Base-by-base conservation (phyloP, 192 early-diverging fungal genomes). In the Linnemannia hyalina region DNA sequence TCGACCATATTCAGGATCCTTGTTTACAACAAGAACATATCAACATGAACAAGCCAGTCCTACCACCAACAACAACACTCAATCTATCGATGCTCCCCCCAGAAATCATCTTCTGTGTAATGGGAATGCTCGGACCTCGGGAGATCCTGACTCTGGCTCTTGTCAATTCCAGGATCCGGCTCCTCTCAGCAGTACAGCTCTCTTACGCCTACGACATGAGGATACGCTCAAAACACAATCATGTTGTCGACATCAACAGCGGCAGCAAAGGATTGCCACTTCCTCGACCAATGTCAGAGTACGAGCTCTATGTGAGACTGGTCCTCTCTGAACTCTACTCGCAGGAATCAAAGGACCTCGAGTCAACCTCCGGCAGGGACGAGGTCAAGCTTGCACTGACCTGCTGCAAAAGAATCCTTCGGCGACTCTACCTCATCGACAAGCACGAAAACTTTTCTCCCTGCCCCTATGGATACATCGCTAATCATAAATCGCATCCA, bases 391-490 rank as follows among this genome's bases (percentile, higher is more conserved):
- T 47, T 22, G 76, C 78, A 2, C 41, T 86, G 6, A 6, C 9
- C 6, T 77, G 20, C 35, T 60, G 75, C 68, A 77, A 77, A 75
- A 63, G 20, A 18, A 76, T 86, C 6, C 70, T 86, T 1, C 84
- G 80, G 26, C 84, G 84, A 32, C 63, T 86, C 40, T 86, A 86
- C 42, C 49, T 78, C 29, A 42, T 29, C 9, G 84, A 86, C 38
- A 55, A 18, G 7, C 78, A 75, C 26, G 47, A 35, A 44, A 49
- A 35, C 15, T 49, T 10, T 22, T 13, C 35, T 18, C 0, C 11
- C 20, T 9, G 38, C 11, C 42, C 32, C 46, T 32, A 26, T 42
- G 46, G 40, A 42, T 22, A 75, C 32, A 41, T 11, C 10, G 10
- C 20, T 40, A 42, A 73, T 69, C 16, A 38, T 22, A 7, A 60